Evolutionary conservation across 345 rosid genomes (phyloP), one percentile per base, ranked within the genome.

Genomic region (Boechera stricta): DNA sequence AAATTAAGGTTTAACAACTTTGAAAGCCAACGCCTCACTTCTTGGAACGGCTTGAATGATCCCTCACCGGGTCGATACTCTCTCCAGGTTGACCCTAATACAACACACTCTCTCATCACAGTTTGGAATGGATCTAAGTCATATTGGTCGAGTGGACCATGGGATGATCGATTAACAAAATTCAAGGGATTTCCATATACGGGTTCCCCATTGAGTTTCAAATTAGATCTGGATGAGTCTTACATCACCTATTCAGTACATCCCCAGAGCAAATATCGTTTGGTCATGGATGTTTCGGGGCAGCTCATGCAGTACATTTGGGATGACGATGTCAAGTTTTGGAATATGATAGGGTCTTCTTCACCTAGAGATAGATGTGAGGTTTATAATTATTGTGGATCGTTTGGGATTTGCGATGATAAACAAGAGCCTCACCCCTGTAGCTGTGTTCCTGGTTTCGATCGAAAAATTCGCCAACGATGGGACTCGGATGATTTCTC

Each of bases 341-440:
- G 42, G 41, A 0, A 0, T 33, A 2, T 1, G 21, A 8, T 4
- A 21, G 24, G 21, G 21, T 15, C 4, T 6, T 58, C 42, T 8
- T 0, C 1, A 58, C 64, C 64, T 2, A 0, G 0, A 1, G 0
- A 9, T 4, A 60, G 1, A 36, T 60, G 64, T 59, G 15, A 5
- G 2, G 15, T 59, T 21, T 21, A 21, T 21, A 21, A 21, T 21
- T 21, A 21, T 5, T 35, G 64, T 59, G 64, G 26, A 16, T 16
- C 64, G 8, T 59, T 35, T 59, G 15, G 7, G 10, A 24, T 62
- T 4, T 62, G 18, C 67, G 1, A 11, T 24, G 33, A 36, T 5
- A 4, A 1, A 2, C 1, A 18, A 18, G 5, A 11, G n/a, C 1
- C 0, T 1, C 0, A 3, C 0, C 8, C 31, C 0, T 62, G 49